A percentile compares a stretch with the other conserved stretches of the same genome.
Conservation (phyloP, 257 asterid genomes). For the Nicotiana knightiana region DNA sequence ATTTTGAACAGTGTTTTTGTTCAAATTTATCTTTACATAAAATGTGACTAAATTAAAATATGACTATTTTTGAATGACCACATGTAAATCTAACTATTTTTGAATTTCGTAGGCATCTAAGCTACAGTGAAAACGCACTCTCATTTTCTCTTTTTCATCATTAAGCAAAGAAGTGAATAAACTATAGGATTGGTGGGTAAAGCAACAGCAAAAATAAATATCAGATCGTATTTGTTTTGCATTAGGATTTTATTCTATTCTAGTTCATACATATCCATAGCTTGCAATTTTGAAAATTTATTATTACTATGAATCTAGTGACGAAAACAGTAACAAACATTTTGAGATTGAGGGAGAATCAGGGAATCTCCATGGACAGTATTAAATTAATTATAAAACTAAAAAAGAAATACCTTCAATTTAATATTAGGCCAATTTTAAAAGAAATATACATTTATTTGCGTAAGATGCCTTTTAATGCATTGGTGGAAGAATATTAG, state of each 20-base stretch:
- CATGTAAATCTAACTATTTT: no score
- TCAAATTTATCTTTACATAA: no score
- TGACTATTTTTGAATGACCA: no score
- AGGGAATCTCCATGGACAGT: background rate
- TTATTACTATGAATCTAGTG: background rate
- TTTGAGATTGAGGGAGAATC: background rate
- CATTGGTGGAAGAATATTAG: background rate
- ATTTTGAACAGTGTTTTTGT: no score
- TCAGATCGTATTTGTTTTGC: background rate
- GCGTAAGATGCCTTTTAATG: background rate
- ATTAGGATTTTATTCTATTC: background rate
- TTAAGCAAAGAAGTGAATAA: slow-evolving; percentile 3
- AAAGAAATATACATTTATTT: background rate
- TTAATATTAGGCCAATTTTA: background rate
- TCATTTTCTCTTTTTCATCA: background rate
- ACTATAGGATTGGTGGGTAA: slow-evolving; percentile 2
- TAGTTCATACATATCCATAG: background rate
- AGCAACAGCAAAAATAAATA: background rate
- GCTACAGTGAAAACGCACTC: background rate
- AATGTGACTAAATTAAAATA: no score
- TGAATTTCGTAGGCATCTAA: background rate
- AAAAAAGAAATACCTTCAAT: background rate
- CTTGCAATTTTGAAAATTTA: background rate
- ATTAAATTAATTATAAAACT: background rate
- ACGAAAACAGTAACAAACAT: background rate